phyloP scores from a whole-genome alignment of 129 eudicot genomes.

The Tagetes erecta region DNA sequence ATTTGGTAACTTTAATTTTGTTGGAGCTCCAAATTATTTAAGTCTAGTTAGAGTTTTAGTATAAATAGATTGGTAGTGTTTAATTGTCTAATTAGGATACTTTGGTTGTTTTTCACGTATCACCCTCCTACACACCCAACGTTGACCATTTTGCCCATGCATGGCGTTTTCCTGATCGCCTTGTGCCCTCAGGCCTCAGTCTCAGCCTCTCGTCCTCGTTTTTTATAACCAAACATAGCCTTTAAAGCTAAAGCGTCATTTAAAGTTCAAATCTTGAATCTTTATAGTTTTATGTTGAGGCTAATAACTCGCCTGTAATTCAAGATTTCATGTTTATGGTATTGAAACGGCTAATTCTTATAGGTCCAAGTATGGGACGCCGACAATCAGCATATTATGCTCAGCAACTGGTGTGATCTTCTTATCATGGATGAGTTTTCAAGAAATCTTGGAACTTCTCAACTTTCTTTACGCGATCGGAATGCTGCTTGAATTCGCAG shows the following conservation, averaged over 20 bases:
- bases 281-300: background rate
- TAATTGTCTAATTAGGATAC: no score
- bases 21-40: no score
- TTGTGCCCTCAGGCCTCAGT: no score
- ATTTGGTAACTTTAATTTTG: no score
- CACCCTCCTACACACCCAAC: no score
- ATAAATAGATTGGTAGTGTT: no score
- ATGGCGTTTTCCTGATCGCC: no score
- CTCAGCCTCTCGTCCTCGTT: no score
- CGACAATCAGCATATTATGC: conserved; percentile 78
- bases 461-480: conserved; percentile 82
- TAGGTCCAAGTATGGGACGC: conserved; percentile 90
- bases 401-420: conserved; percentile 92
- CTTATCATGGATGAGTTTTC: conserved; percentile 93
- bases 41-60: no score
- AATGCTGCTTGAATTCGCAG: conserved; percentile 89
- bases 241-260: background rate
- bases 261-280: background rate
- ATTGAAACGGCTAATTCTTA: background rate
- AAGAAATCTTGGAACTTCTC: conserved; percentile 82
- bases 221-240: background rate
- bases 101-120: no score
- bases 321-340: background rate
- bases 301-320: background rate
- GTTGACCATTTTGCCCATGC: no score